Base-by-base conservation (phyloP, 2,329 filamentous ascomycete species). In the Exutisphaerella laricina region DNA sequence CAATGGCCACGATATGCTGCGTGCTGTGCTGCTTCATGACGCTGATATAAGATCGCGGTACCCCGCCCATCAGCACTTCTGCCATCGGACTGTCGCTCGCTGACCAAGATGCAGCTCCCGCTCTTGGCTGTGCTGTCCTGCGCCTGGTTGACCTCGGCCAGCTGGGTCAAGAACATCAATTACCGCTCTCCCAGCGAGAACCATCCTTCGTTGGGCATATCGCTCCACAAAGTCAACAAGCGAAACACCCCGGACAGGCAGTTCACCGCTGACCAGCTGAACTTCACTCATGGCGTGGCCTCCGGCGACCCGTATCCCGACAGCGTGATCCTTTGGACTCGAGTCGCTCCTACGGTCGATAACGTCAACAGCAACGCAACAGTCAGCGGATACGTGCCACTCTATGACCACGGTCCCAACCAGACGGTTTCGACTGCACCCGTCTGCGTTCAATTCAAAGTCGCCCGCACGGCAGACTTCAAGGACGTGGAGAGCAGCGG, bases 401-500 rank as follows among this genome's bases (percentile, higher is more conserved):
- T 78, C 5, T 78, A 72, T 59, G 70, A 71, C 48, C 73, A 80
- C 70, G 53, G 69, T 68, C 41, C 77, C 62, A 72, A 77, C 64
- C 28, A 74, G 66, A 56, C 64, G 5, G 66, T 72, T 3, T 79
- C 74, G 12, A 77, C 71, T 45, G 69, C 78, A 5, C 80, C 83
- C 0, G 71, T 86, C 22, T 88, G 84, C 54, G 73, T 87, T 0
- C 71, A 80, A 25, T 88, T 79, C 70, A 75, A 73, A 44, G 74
- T 86, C 13, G 70, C 71, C 10, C 64, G 66, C 14, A 71, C 74
- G 51, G 58, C 70, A 37, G 61, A 66, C n/a, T 67, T 75, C 22
- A 63, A 64, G 8, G 56, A 67, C 2, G 65, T 77, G 5, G 75
- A 77, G 2, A 69, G 74, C 38, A 68, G 67, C 1, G 84, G 84